phyloP scores from a whole-genome alignment of 2,329 filamentous ascomycete species.

The Lasiodiplodia hormozganensis region DNA sequence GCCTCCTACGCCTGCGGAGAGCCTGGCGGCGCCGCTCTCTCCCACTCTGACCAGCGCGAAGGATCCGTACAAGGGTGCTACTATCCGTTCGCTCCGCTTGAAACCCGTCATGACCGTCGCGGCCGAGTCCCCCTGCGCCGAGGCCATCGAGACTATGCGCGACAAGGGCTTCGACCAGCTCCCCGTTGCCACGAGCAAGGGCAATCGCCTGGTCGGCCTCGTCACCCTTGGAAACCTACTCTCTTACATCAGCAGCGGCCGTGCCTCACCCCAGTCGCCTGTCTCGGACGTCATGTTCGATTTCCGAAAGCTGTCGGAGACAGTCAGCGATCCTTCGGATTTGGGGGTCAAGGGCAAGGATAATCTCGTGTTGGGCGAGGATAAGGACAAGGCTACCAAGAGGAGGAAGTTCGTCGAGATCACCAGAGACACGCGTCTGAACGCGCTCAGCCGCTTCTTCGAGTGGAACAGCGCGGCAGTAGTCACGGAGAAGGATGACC shows the following conservation, averaged over 20 bases:
- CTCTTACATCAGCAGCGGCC: constrained; percentile 84
- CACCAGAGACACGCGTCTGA: constrained; percentile 85
- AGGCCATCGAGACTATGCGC: constrained; percentile 96
- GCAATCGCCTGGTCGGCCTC: constrained; percentile 78
- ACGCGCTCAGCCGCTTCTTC: constrained; percentile 87
- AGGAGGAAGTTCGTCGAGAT: constrained; percentile 86
- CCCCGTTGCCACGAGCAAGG: constrained; percentile 77
- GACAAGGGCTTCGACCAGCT: constrained; percentile 98
- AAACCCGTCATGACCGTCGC: constrained; percentile 92
- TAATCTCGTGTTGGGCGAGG: constrained; percentile 24
- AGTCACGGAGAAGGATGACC: constrained; percentile 77
- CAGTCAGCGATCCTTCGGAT: constrained; percentile 84
- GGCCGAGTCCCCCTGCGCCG: constrained; percentile 73
- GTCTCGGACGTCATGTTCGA: constrained; percentile 96
- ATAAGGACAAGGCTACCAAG: constrained; percentile 29
- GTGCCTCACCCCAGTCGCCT: constrained; percentile 74
- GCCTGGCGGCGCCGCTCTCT: constrained; percentile 42
- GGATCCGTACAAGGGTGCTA: constrained; percentile 79
- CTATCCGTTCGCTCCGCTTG: constrained; percentile 80
- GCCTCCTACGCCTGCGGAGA: constrained; percentile 62
- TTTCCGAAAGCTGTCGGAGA: constrained; percentile 80
- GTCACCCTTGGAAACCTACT: constrained; percentile 95
- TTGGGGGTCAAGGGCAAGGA: constrained; percentile 45
- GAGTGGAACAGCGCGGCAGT: constrained; percentile 98
- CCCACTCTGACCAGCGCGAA: constrained; percentile 48